phyloP scores from a whole-genome alignment of 108 stramenopile genomes.

The Cyclostephanos invisitatus region DNA sequence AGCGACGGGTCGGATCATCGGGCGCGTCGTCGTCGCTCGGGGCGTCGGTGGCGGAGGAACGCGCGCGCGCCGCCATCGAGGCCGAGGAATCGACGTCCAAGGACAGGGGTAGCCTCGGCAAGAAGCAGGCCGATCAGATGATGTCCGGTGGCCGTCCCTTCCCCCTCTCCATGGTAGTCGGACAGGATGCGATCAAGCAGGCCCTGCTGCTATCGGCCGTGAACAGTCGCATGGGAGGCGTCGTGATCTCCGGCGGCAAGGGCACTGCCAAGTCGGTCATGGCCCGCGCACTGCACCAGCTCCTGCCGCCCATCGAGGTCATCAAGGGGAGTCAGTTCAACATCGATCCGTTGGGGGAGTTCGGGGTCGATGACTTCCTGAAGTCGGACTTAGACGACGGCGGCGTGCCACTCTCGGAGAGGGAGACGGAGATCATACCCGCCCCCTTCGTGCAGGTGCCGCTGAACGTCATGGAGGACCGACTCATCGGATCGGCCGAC shows the following conservation, averaged over 20 bases:
- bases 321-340: conserved; percentile 91
- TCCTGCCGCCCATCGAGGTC: conserved; percentile 95
- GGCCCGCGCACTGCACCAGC: conserved; percentile 92
- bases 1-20: not conserved
- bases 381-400: conserved; percentile 73
- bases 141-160: conserved; percentile 76
- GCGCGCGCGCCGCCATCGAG: conserved; percentile 52
- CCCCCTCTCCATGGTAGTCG: conserved; percentile 95
- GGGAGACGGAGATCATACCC: conserved; percentile 90
- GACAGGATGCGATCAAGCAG: conserved; percentile 94
- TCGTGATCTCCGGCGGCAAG: conserved; percentile 92
- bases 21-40: conserved; percentile 6
- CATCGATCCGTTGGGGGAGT: conserved; percentile 85
- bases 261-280: conserved; percentile 97
- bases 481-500: conserved; percentile 93
- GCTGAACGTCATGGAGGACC: conserved; percentile 96
- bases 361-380: conserved; percentile 86
- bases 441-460: conserved; percentile 96
- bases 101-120: conserved; percentile 7
- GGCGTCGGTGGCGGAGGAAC: conserved; percentile 43
- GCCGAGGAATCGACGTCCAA: conserved; percentile 32
- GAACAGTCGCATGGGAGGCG: conserved; percentile 94
- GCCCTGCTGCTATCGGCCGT: conserved; percentile 88
- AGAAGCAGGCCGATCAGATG: conserved; percentile 49
- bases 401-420: conserved; percentile 75